phyloP scores from a whole-genome alignment of 345 rosid genomes.

The Dimocarpus longan region DNA sequence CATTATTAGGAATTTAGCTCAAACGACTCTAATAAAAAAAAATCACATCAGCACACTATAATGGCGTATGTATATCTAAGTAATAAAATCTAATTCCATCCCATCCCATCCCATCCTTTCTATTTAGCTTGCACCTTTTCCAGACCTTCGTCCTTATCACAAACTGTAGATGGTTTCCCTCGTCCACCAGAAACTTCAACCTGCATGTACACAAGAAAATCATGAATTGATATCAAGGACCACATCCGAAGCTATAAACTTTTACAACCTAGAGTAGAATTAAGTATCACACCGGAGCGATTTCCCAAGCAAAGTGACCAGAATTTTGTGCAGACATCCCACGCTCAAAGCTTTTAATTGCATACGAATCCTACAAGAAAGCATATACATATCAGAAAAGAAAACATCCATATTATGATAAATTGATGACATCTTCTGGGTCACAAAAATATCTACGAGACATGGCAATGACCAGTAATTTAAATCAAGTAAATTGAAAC shows the following conservation, averaged over 20 bases:
- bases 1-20: neutral
- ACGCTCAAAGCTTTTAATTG: constrained; percentile 82
- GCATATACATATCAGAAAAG: neutral
- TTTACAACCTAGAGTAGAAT: constrained; percentile 14
- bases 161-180: constrained; percentile 61
- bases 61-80: neutral
- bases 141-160: constrained; percentile 85
- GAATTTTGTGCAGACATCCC: constrained; percentile 74
- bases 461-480: neutral
- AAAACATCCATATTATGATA: neutral
- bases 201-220: constrained; percentile 44
- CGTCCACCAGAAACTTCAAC: constrained; percentile 83
- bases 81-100: constrained; percentile 3
- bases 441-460: neutral
- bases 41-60: neutral
- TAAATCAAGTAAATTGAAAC: constrained; percentile 2
- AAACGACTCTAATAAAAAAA: neutral
- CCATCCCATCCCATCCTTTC: neutral
- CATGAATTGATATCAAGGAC: constrained; percentile 11
- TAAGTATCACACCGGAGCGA: constrained; percentile 58
- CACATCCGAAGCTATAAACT: constrained; percentile 3
- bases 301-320: constrained; percentile 83
- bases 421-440: neutral
- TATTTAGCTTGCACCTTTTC: constrained; percentile 57
- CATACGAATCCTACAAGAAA: constrained; percentile 73